phyloP scores from a whole-genome alignment of 2,329 filamentous ascomycete species.

The Hypoxylon rubiginosum region DNA sequence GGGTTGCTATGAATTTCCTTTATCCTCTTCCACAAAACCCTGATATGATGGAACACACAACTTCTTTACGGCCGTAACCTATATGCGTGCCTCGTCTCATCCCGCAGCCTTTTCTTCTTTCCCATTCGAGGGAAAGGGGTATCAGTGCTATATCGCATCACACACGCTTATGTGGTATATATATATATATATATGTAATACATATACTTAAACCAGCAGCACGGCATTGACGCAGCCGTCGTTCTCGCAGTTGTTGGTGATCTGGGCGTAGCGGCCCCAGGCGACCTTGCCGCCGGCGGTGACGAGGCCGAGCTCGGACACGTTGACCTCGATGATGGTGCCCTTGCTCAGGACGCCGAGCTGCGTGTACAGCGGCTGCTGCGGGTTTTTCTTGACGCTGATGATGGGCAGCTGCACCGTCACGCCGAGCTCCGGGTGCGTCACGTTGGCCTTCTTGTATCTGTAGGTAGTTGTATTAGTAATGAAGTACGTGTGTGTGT shows the following conservation, averaged over 20 bases:
- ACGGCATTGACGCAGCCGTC: slow-evolving; percentile 62
- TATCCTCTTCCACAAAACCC: too few relatives aligned
- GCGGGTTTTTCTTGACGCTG: slow-evolving; percentile 78
- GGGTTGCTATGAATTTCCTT: too few relatives aligned
- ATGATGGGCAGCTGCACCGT: slow-evolving; percentile 90
- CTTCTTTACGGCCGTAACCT: too few relatives aligned
- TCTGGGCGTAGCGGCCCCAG: slow-evolving; percentile 72
- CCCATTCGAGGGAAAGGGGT: too few relatives aligned
- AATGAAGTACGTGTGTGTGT: background rate
- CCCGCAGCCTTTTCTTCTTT: too few relatives aligned
- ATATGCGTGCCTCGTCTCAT: too few relatives aligned
- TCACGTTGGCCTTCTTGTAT: slow-evolving; percentile 83
- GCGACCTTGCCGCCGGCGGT: slow-evolving; percentile 94
- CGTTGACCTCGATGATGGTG: slow-evolving; percentile 86
- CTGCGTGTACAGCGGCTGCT: slow-evolving; percentile 91
- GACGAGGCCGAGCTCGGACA: slow-evolving; percentile 89
- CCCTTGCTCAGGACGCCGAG: slow-evolving; percentile 90
- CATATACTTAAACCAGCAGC: slow-evolving; percentile 44
- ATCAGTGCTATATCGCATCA: too few relatives aligned
- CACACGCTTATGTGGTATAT: too few relatives aligned
- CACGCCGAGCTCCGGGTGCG: slow-evolving; percentile 83
- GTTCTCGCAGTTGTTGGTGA: slow-evolving; percentile 62
- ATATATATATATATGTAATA: too few relatives aligned
- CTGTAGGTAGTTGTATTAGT: slow-evolving; percentile 52
- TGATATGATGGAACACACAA: too few relatives aligned